Conservation (phyloP, 2,329 filamentous ascomycete genomes). For the Fusarium verticillioides region DNA sequence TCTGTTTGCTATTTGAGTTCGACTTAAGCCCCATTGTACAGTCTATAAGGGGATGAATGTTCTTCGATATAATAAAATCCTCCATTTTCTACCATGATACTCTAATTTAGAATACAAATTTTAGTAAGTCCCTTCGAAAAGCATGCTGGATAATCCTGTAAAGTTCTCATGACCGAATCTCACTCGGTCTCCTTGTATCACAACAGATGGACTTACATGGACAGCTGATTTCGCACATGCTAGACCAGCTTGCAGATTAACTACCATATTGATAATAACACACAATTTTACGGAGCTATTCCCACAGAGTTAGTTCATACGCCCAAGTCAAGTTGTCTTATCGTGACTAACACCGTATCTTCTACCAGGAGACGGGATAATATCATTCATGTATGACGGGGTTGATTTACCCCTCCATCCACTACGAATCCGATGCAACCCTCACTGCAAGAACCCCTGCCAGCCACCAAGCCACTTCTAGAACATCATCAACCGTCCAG, state of each 20-base stretch:
- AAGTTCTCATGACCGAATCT: not conserved
- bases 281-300: not conserved
- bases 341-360: not conserved
- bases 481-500: constrained; percentile 11
- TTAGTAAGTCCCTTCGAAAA: not conserved
- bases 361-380: not conserved
- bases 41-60: not conserved
- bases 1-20: not conserved
- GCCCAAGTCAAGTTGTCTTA: not conserved
- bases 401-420: constrained; percentile 24
- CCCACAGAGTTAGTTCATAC: not conserved
- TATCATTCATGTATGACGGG: not conserved
- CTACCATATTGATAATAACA: not conserved
- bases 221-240: not conserved
- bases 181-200: not conserved
- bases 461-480: constrained; percentile 30
- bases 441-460: constrained; percentile 14
- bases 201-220: not conserved
- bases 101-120: not conserved
- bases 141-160: not conserved
- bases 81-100: not conserved
- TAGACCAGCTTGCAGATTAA: not conserved
- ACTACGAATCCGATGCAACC: constrained; percentile 13
- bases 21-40: too few species aligned
- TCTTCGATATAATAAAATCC: not conserved